A percentile compares a stretch with the other conserved stretches of the same genome.
Conservation (phyloP, 345 rosid genomes). For the Linum trigynum region DNA sequence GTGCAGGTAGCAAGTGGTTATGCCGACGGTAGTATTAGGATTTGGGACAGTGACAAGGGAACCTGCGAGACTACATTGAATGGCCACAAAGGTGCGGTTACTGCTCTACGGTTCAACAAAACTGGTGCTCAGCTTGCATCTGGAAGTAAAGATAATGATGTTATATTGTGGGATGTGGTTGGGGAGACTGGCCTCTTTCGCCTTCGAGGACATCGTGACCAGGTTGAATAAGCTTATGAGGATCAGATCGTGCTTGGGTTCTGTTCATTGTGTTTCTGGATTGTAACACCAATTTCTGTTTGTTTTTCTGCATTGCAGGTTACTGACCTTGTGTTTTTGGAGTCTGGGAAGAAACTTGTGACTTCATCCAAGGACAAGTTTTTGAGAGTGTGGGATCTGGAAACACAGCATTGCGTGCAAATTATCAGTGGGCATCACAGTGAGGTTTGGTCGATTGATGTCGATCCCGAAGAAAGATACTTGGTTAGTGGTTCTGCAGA, state of each 20-base stretch:
- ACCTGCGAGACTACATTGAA: conserved; percentile 61
- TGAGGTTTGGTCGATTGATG: conserved; percentile 93
- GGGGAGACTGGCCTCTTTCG: conserved; percentile 80
- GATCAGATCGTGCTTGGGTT: background rate
- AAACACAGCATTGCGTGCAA: conserved; percentile 90
- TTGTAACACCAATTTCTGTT: background rate
- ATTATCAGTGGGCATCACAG: conserved; percentile 88
- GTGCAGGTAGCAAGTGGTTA: conserved; percentile 44
- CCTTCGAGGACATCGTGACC: conserved; percentile 87
- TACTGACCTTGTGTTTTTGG: conserved; percentile 84
- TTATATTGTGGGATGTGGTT: conserved; percentile 90
- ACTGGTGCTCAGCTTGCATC: conserved; percentile 75
- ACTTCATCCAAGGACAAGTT: conserved; percentile 90
- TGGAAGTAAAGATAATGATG: conserved; percentile 88
- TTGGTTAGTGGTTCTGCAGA: conserved; percentile 90
- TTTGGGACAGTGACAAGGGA: conserved; percentile 83
- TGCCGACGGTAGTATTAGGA: conserved; percentile 82
- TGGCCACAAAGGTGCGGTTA: conserved; percentile 86
- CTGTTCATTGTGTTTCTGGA: background rate
- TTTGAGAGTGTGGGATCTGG: conserved; percentile 98
- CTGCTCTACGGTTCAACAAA: conserved; percentile 55
- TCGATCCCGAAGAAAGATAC: conserved; percentile 70
- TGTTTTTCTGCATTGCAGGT: conserved; percentile 39
- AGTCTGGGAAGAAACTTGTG: conserved; percentile 75
- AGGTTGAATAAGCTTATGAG: conserved; percentile 33